Conservation (phyloP, 1,284 basidiomycete genomes). For the Cryptococcus amylolentus region DNA sequence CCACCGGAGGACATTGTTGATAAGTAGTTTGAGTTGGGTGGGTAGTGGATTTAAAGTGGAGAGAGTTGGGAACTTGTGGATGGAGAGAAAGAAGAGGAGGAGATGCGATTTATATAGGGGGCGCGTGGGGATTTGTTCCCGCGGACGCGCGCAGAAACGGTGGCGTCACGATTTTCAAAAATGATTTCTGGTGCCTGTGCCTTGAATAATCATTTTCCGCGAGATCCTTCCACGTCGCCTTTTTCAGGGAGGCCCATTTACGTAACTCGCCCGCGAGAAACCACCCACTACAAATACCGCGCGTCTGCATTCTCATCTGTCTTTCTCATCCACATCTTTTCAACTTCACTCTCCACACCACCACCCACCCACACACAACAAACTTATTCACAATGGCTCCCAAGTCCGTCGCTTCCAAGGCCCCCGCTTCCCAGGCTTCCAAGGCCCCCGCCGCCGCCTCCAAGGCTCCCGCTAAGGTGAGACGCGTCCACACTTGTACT, state of each 20-base stretch:
- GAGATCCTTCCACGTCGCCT: slow-evolving; percentile 1
- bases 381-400: slow-evolving; percentile 45
- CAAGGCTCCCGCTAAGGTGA: slow-evolving; percentile 55
- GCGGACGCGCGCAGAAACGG: neutral
- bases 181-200: neutral
- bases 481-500: slow-evolving; percentile 49
- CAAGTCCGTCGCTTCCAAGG: slow-evolving; percentile 52
- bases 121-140: neutral
- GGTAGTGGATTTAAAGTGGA: slow-evolving; percentile 10
- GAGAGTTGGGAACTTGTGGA: slow-evolving; percentile 13
- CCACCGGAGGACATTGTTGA: slow-evolving; percentile 57
- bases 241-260: neutral
- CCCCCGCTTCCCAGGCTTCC: slow-evolving; percentile 60
- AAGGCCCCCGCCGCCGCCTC: slow-evolving; percentile 53
- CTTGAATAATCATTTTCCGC: no score
- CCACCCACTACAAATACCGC: slow-evolving; percentile 6
- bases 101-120: neutral
- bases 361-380: slow-evolving; percentile 14
- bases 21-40: slow-evolving; percentile 34
- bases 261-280: slow-evolving; percentile 3
- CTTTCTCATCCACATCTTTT: slow-evolving; percentile 1
- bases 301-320: slow-evolving; percentile 4
- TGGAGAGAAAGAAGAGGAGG: slow-evolving; percentile 11
- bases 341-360: slow-evolving; percentile 19
- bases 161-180: slow-evolving; percentile 8